Evolutionary conservation across 768 basidiomycete species (phyloP).

Genomic region (Leccinum barrowsii): DNA sequence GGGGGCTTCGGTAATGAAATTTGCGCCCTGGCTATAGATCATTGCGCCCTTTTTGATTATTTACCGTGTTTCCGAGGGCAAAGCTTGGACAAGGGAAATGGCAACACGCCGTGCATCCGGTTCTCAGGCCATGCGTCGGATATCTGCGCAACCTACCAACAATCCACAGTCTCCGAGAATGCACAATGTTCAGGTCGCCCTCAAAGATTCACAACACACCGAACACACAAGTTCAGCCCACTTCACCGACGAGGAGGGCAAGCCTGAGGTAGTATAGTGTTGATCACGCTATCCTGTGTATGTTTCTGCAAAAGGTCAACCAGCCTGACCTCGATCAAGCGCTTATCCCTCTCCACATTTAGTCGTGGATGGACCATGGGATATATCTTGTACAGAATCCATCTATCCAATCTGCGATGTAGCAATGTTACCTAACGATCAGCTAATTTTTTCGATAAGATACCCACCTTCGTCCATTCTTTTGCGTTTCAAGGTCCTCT

Average conservation of each 20-base stretch:
- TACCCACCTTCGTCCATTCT: neutral
- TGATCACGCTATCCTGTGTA: neutral
- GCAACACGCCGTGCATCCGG: slow-evolving; percentile 5
- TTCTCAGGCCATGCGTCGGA: slow-evolving; percentile 12
- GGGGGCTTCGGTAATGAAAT: neutral
- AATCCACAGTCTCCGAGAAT: neutral
- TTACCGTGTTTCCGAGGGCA: slow-evolving; percentile 44
- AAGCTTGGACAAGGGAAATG: slow-evolving; percentile 36
- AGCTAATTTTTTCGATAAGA: neutral
- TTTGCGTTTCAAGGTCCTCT: neutral
- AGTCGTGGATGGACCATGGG: neutral
- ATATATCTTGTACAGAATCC: neutral
- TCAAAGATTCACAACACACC: slow-evolving; percentile 3
- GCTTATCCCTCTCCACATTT: neutral
- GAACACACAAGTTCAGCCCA: slow-evolving; percentile 5
- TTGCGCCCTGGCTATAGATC: slow-evolving; percentile 30
- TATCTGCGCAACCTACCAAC: neutral
- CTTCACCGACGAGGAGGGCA: slow-evolving; percentile 8
- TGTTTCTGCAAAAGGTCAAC: neutral
- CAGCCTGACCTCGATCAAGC: neutral
- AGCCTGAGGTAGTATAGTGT: slow-evolving; percentile 2
- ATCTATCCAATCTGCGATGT: neutral
- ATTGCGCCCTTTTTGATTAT: slow-evolving; percentile 48
- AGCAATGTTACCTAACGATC: neutral
- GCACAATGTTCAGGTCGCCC: slow-evolving; percentile 15